Base-by-base conservation (phyloP, 1,139 yeast species). In the Kurtzmaniella quercitrusa region DNA sequence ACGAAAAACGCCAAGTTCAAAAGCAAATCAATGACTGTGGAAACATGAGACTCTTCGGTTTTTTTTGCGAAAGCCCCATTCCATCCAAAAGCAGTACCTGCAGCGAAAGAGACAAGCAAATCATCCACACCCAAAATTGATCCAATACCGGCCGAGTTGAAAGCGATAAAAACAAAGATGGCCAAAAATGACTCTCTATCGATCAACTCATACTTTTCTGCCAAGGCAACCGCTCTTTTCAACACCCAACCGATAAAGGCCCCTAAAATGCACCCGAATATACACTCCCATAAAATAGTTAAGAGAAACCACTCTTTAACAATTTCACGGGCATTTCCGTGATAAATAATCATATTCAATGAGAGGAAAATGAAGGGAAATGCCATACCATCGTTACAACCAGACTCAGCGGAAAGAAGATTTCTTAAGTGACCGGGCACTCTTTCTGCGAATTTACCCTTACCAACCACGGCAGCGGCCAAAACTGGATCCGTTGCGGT, bases 371-470 rank as follows among this genome's bases (percentile, higher is more conserved):
- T 88, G 59, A 93, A 93, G 0, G 98, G 98, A 60, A 89, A 91
- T 0, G 98, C 98, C 94, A 93, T 87, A 43, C 98, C 98, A 59
- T 93, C 98, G 63, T 93, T 93, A 64, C 97, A 91, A 8, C 96
- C 98, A 0, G 97, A 88, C 59, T 93, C 98, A 0, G 98, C 97
- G 23, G 94, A 80, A 36, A 93, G 67, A 41, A 93, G 66, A 56
- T 93, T 91, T 60, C 98, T 75, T 63, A 93, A 76, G 65, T 93
- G 98, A 5, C 98, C 98, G 0, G 98, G 98, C 12, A 93, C 98
- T 50, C 97, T 78, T 58, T 80, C 82, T n/a, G 98, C 97, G 61
- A 93, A 93, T 57, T 91, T 89, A 50, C 98, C 98, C 57, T 88
- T 88, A 68, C 98, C 97, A 17, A 93, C 98, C 16, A 93, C 98